Evolutionary conservation across 139 green algal genomes (phyloP), one percentile per base, ranked within the genome.

Genomic region (Chlamydomonas schloesseri): DNA sequence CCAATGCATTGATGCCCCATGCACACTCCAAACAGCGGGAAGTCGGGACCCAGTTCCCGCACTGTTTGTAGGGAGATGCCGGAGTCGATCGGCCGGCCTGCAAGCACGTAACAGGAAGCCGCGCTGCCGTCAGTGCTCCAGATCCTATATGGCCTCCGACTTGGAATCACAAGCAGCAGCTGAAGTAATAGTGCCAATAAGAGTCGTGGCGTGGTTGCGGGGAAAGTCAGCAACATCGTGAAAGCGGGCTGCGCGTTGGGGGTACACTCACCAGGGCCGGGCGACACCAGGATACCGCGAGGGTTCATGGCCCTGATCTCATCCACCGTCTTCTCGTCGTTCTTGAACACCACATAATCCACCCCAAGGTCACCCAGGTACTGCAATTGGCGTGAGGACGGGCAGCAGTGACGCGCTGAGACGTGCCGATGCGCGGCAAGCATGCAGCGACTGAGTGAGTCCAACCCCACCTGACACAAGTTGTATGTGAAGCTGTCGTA

Each of bases 401-500:
- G 20, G 55, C 18, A 60, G 20, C 55, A 26, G 69, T 11, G 71
- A 17, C 9, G 57, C 36, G 31, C 26, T 42, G 36, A 37, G 20
- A 55, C 64, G 26, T 18, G 28, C 36, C 21, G 20, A 26, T 23
- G 20, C 55, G 18, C 55, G 55, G 55, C 20, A 26, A 26, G 55
- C 55, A 64, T 64, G 55, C 10, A 26, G 55, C 55, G 55, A 26
- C 55, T 15, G 20, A 2, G 55, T n/a, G n/a, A n/a, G n/a, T n/a
- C 6, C 20, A 33, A 0, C 33, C 90, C 20, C 34, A 98, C 96
- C 94, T 99, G 97, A 67, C 91, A 98, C 10, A 99, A 86, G 88
- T 99, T 99, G 88, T 99, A 99, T 6, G 97, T 99, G 88, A 99
- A 99, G 81, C 92, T 97, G 83, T 99, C 97, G 87, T 99, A 99